Conservation (phyloP, 2,329 filamentous ascomycete species). For the Chrysoporthe puriensis region DNA sequence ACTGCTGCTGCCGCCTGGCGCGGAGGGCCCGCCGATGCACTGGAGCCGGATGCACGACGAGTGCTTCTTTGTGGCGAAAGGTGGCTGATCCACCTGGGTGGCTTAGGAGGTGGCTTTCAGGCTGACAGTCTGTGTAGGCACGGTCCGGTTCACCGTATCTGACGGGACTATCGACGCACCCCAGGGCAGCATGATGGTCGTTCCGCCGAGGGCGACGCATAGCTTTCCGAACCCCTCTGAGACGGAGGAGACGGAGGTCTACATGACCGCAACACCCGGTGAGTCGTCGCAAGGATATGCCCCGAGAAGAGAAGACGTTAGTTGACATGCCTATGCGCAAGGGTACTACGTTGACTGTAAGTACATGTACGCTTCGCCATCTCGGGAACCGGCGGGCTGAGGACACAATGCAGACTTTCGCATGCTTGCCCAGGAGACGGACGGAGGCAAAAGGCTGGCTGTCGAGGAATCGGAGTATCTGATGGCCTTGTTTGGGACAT, state of each 20-base stretch:
- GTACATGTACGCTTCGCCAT: conserved; percentile 22
- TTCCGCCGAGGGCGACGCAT: conserved; percentile 42
- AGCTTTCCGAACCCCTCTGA: conserved; percentile 41
- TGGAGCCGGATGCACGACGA: conserved; percentile 45
- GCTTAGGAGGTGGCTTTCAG: not conserved
- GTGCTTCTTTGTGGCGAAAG: conserved; percentile 42
- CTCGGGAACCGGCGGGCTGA: not conserved
- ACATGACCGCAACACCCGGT: conserved; percentile 42
- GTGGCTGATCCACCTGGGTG: conserved; percentile 22
- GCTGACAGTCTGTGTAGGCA: conserved; percentile 30
- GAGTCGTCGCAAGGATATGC: not conserved
- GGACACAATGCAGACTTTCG: conserved; percentile 38
- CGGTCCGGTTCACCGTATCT: conserved; percentile 39
- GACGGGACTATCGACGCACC: conserved; percentile 38
- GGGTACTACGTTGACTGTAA: conserved; percentile 44
- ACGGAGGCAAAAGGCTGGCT: conserved; percentile 35
- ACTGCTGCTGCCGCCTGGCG: conserved; percentile 38
- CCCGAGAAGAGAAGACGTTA: not conserved
- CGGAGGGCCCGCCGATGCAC: conserved; percentile 42
- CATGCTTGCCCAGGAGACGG: conserved; percentile 38
- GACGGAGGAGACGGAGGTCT: conserved; percentile 40
- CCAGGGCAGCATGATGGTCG: conserved; percentile 41
- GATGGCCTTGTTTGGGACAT: conserved; percentile 44
- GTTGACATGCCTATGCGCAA: conserved; percentile 20
- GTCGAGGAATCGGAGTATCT: conserved; percentile 37